phyloP scores from a whole-genome alignment of 208 protist species.

The Crithidia acanthocephali region DNA sequence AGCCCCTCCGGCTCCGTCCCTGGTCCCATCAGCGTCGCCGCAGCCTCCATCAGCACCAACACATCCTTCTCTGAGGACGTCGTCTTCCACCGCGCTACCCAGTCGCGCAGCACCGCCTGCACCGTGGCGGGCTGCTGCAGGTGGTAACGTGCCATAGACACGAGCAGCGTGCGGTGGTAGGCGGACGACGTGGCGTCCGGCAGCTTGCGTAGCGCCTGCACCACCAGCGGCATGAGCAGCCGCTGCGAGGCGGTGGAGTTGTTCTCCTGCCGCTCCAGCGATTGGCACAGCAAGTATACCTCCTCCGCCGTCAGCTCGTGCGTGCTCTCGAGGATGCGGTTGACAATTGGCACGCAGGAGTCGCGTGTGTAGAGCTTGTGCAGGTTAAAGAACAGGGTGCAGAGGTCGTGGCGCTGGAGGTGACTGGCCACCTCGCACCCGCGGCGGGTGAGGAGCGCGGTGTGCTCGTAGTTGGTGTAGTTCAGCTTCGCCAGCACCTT shows the following conservation, averaged over 20 bases:
- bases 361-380: constrained; percentile 75
- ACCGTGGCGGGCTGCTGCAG: constrained; percentile 35
- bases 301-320: constrained; percentile 50
- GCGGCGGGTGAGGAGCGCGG: constrained; percentile 64
- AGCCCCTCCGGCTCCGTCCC: constrained; percentile 14
- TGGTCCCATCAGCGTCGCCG: constrained; percentile 33
- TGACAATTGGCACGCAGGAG: constrained; percentile 77
- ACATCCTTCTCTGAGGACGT: constrained; percentile 58
- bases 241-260: constrained; percentile 59
- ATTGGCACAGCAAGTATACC: constrained; percentile 54
- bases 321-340: constrained; percentile 53
- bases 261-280: constrained; percentile 70
- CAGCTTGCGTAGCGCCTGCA: constrained; percentile 43
- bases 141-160: constrained; percentile 70
- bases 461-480: constrained; percentile 78
- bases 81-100: constrained; percentile 15
- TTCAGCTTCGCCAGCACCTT: constrained; percentile 59
- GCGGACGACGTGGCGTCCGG: constrained; percentile 31
- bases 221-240: constrained; percentile 49
- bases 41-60: constrained; percentile 55
- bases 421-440: constrained; percentile 73
- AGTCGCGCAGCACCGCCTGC: constrained; percentile 41
- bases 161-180: constrained; percentile 74
- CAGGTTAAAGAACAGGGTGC: constrained; percentile 78
- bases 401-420: constrained; percentile 49